Evolutionary conservation across 2,329 filamentous ascomycete genomes (phyloP).

Genomic region (Sordariomycetes sp.): DNA sequence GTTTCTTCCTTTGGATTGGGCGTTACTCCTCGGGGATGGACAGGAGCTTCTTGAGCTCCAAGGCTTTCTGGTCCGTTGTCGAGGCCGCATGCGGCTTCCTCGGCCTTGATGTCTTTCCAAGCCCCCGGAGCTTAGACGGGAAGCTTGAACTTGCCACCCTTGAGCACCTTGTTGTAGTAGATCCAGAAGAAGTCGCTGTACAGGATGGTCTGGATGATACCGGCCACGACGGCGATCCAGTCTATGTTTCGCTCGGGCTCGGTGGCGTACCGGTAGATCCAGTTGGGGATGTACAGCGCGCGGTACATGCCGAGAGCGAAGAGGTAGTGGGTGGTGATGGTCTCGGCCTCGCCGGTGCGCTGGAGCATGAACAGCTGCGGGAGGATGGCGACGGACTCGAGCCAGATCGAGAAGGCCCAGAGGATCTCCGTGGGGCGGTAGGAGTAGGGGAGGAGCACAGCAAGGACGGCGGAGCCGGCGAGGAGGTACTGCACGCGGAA

Average conservation of each 20-base stretch:
- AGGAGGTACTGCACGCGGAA: slow-evolving; percentile 95
- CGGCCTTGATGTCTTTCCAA: background rate
- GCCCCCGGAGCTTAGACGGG: slow-evolving; percentile 48
- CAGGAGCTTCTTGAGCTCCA: background rate
- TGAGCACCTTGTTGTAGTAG: slow-evolving; percentile 93
- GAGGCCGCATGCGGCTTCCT: background rate
- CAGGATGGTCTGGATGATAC: slow-evolving; percentile 83
- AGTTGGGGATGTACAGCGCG: slow-evolving; percentile 95
- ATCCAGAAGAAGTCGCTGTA: slow-evolving; percentile 99
- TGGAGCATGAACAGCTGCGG: slow-evolving; percentile 98
- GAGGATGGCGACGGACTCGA: slow-evolving; percentile 91
- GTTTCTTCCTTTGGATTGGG: background rate
- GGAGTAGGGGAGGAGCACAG: slow-evolving; percentile 72
- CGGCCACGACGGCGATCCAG: slow-evolving; percentile 78
- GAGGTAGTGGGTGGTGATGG: slow-evolving; percentile 97
- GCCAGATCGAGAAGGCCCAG: slow-evolving; percentile 98
- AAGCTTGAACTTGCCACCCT: slow-evolving; percentile 80
- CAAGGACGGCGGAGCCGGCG: slow-evolving; percentile 67
- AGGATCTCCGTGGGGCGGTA: slow-evolving; percentile 79
- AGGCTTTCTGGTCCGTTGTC: background rate
- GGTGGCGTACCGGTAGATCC: slow-evolving; percentile 81
- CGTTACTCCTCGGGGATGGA: background rate
- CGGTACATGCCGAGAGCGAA: slow-evolving; percentile 88
- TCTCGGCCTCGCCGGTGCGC: slow-evolving; percentile 93
- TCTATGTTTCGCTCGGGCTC: slow-evolving; percentile 66